Evolutionary conservation across 768 basidiomycete species (phyloP), one percentile per base, ranked within the genome.

Genomic region (Saitozyma podzolica): DNA sequence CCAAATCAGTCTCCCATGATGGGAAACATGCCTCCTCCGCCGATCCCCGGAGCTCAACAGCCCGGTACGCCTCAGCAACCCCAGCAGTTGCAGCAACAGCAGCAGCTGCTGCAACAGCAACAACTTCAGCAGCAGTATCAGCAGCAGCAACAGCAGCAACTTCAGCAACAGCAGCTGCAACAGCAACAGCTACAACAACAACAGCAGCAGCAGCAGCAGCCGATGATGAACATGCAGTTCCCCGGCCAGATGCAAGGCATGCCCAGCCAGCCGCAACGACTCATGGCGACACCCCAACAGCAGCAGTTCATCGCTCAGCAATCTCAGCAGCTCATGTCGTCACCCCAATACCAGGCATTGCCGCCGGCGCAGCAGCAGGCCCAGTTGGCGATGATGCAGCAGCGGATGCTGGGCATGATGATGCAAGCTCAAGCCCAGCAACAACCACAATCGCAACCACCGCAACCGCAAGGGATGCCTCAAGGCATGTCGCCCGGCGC

Each of bases 361-460:
- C 50, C 51, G 14, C 50, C 19, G 39, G 43, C 56, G 19, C 65
- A 67, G 43, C 72, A 69, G 53, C 66, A 62, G 60, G 55, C 43
- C 17, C 61, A 64, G 29, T 54, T 59, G 29, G 54, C 17, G 43
- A 63, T 53, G 43, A 45, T 65, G 14, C 58, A 63, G 48, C 67
- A 69, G 47, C 63, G 64, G 40, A 63, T 68, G 62, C 17, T 62
- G 42, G 17, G 40, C 13, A 50, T 42, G 49, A 53, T 65, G 39
- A 57, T 58, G 37, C 56, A 63, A 43, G 54, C 61, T 14, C 51
- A 58, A 59, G 42, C 51, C 16, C 66, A 67, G 60, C 50, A 58
- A 37, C 54, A 48, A 40, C 58, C 58, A 14, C 63, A 62, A 40
- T 50, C 50, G 42, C 55, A 29, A 55, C 13, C 29, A 19, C 54